phyloP scores from a whole-genome alignment of 306 rosid species.

The Quercus ilex region DNA sequence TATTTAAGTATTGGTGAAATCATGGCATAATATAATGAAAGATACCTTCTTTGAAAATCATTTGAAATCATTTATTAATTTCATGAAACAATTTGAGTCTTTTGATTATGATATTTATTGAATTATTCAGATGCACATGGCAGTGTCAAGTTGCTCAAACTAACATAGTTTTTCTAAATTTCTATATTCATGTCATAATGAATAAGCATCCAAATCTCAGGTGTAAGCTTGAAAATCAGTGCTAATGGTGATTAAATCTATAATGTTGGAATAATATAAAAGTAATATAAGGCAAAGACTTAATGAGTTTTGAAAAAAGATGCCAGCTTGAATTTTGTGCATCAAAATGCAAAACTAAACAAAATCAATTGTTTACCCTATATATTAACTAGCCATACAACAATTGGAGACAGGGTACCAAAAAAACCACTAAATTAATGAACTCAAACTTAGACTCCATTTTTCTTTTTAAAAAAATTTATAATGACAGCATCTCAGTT shows the following conservation, averaged over 20 bases:
- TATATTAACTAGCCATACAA: conserved; percentile 13
- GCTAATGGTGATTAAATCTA: neutral
- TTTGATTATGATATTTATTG: neutral
- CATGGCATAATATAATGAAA: neutral
- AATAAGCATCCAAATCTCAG: neutral
- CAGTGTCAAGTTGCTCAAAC: neutral
- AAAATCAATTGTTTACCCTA: conserved; percentile 9
- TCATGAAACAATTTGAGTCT: neutral
- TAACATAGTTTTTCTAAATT: neutral
- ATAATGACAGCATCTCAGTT: neutral
- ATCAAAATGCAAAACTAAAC: conserved; percentile 15
- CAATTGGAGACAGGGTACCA: neutral
- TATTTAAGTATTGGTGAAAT: neutral
- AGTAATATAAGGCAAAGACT: neutral
- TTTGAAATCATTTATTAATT: neutral
- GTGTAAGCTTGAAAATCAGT: neutral
- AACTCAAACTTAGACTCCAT: conserved; percentile 26
- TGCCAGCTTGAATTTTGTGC: neutral
- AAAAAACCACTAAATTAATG: conserved; percentile 10
- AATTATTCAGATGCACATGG: neutral
- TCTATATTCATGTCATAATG: neutral
- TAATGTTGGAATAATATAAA: neutral
- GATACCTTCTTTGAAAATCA: neutral
- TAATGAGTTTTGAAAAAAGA: neutral
- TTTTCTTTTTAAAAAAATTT: neutral